phyloP scores from a whole-genome alignment of 345 rosid genomes.

The Zanthoxylum bungeanum region DNA sequence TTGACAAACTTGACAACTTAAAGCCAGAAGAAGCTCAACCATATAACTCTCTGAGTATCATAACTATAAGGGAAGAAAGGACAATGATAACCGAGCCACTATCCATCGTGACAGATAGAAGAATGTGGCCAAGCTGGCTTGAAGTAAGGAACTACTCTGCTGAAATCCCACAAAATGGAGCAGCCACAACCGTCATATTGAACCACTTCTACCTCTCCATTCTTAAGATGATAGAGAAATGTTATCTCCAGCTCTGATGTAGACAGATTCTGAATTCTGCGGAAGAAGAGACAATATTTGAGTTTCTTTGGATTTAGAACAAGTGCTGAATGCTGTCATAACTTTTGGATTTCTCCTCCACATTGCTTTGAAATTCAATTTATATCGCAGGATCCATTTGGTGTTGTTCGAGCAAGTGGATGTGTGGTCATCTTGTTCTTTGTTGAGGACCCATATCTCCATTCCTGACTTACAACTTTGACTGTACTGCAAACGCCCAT shows the following conservation, averaged over 20 bases:
- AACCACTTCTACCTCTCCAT: constrained; percentile 30
- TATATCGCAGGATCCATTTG: constrained; percentile 40
- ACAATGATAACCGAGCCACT: neutral
- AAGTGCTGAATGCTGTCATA: constrained; percentile 19
- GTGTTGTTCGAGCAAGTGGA: constrained; percentile 9
- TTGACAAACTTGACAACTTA: neutral
- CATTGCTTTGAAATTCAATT: constrained; percentile 43
- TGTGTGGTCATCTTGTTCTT: constrained; percentile 13
- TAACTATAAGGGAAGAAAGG: neutral
- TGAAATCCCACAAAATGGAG: constrained; percentile 45
- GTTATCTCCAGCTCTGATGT: constrained; percentile 42
- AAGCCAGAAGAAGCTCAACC: neutral
- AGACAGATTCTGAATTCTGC: constrained; percentile 37
- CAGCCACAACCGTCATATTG: constrained; percentile 49
- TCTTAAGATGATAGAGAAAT: constrained; percentile 26
- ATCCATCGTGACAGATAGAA: constrained; percentile 13
- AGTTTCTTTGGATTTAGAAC: constrained; percentile 41
- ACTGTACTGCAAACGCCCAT: constrained; percentile 56
- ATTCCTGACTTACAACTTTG: constrained; percentile 42
- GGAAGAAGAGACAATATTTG: constrained; percentile 44
- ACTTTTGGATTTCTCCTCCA: constrained; percentile 46
- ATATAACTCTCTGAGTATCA: neutral
- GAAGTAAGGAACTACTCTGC: constrained; percentile 52
- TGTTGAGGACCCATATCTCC: constrained; percentile 59
- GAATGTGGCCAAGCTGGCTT: constrained; percentile 51